Conservation (phyloP, 75 land plant species). For the Azolla pinnata region DNA sequence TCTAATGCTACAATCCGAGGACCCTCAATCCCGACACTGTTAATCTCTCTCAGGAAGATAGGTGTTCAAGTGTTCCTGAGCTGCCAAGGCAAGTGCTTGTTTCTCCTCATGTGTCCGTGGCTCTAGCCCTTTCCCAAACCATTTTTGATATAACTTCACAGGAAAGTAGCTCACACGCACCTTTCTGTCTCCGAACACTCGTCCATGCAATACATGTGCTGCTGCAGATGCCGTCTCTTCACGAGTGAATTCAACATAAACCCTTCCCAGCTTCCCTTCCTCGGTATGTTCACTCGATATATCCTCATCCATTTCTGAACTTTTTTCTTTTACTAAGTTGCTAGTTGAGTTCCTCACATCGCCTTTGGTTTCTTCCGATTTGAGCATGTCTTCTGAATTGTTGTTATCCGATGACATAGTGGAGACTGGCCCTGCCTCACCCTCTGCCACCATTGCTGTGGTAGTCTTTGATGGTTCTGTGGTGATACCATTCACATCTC, state of each 20-base stretch:
- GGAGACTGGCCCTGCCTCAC: no score
- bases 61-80: slow-evolving; percentile 16
- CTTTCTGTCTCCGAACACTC: slow-evolving; percentile 47
- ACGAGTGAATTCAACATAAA: slow-evolving; percentile 66
- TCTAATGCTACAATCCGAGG: no score
- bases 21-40: no score
- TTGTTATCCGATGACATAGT: no score
- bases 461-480: no score
- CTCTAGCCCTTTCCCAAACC: slow-evolving; percentile 39
- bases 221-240: slow-evolving; percentile 61
- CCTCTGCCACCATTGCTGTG: no score
- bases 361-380: no score
- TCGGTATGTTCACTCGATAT: background rate
- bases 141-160: slow-evolving; percentile 31
- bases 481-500: no score
- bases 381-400: no score
- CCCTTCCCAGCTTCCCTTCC: slow-evolving; percentile 27
- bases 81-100: slow-evolving; percentile 22
- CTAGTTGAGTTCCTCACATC: no score
- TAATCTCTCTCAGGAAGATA: slow-evolving; percentile 8
- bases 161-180: slow-evolving; percentile 43
- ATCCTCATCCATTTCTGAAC: background rate
- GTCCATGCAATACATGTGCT: slow-evolving; percentile 76
- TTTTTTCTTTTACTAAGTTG: background rate
- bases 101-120: slow-evolving; percentile 18